Evolutionary conservation across 2,329 filamentous ascomycete species (phyloP).

Genomic region (Colletotrichum falcatum): DNA sequence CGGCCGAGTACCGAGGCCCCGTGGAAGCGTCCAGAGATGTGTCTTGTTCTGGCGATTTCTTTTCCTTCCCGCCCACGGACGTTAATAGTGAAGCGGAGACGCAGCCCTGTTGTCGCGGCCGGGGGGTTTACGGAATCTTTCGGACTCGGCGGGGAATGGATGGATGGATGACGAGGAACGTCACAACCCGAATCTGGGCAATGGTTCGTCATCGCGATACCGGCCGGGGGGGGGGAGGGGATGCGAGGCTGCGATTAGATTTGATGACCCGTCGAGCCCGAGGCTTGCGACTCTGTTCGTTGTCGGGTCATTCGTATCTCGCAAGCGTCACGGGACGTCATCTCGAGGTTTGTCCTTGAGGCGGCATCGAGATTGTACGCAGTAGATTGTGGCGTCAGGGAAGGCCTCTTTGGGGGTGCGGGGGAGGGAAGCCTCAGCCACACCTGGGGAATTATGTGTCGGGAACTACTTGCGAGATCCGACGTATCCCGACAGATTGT

Average conservation of each 20-base stretch:
- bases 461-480: background rate
- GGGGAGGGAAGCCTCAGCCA: constrained; percentile 1
- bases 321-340: background rate
- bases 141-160: constrained; percentile 11
- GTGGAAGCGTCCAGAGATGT: no score
- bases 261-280: background rate
- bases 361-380: constrained; percentile 30
- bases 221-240: no score
- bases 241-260: background rate
- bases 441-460: background rate
- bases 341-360: background rate
- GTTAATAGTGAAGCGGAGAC: background rate
- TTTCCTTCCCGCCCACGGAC: background rate
- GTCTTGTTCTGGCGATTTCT: background rate
- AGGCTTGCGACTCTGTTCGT: background rate
- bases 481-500: background rate
- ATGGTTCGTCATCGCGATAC: background rate
- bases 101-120: background rate
- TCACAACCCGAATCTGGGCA: background rate
- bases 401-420: background rate
- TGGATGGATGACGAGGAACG: background rate
- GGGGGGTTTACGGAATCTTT: constrained; percentile 22
- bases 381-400: constrained; percentile 14
- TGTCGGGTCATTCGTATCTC: background rate
- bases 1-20: background rate